Conservation (phyloP, 371 early-diverging fungal species). For the Massospora cicadina region DNA sequence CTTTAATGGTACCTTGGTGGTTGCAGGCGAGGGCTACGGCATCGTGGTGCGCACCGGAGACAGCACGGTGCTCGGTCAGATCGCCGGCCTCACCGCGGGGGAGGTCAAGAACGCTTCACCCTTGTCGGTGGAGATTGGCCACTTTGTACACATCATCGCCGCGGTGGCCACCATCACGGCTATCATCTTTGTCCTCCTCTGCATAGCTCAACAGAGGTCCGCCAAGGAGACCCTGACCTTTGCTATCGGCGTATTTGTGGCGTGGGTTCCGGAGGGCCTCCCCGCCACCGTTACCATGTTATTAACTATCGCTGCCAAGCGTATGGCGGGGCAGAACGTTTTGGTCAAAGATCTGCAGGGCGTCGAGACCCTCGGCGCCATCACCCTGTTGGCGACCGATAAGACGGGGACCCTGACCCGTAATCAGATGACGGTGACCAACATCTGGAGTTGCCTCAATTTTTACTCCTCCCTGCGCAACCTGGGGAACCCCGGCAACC, state of each 20-base stretch:
- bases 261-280: constrained; percentile 81
- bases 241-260: constrained; percentile 75
- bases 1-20: constrained; percentile 73
- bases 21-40: constrained; percentile 78
- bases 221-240: constrained; percentile 58
- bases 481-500: constrained; percentile 20
- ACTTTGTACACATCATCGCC: constrained; percentile 74
- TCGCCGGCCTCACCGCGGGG: constrained; percentile 67
- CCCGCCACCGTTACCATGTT: constrained; percentile 81
- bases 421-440: constrained; percentile 87
- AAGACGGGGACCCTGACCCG: constrained; percentile 92
- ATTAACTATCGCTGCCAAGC: constrained; percentile 82
- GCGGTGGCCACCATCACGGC: constrained; percentile 54
- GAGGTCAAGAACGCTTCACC: constrained; percentile 54
- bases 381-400: constrained; percentile 85
- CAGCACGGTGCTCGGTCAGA: constrained; percentile 81
- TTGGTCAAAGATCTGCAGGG: constrained; percentile 88
- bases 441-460: constrained; percentile 58
- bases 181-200: constrained; percentile 65
- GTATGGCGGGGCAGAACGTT: constrained; percentile 73
- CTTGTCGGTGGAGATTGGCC: constrained; percentile 54
- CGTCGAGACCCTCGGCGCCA: constrained; percentile 89
- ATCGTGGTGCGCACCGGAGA: constrained; percentile 86
- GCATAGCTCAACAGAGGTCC: constrained; percentile 29
- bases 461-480: constrained; percentile 41